Evolutionary conservation across 768 basidiomycete species (phyloP).

Genomic region (Cyathus striatus): DNA sequence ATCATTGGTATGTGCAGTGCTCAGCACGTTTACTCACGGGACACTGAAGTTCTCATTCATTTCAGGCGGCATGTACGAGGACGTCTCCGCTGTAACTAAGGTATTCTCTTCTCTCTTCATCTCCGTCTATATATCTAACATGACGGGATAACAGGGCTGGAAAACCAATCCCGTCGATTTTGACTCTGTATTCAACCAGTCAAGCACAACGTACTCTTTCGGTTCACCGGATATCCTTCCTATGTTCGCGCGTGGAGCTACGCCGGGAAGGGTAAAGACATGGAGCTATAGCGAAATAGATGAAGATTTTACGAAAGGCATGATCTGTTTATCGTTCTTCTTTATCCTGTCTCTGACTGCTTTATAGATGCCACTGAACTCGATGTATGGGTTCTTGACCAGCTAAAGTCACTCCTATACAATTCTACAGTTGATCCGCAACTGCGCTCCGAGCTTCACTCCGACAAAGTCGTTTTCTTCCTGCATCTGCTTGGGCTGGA

Average conservation of each 20-base stretch:
- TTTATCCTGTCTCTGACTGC: background rate
- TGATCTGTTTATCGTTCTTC: background rate
- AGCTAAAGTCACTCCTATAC: conserved; percentile 52
- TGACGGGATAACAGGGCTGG: conserved; percentile 55
- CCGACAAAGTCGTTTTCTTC: conserved; percentile 70
- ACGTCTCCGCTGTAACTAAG: conserved; percentile 84
- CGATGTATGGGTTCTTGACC: conserved; percentile 76
- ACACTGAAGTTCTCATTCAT: background rate
- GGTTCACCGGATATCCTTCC: conserved; percentile 87
- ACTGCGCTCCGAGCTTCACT: conserved; percentile 47
- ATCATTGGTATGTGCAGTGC: conserved; percentile 55
- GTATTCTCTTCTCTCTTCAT: conserved; percentile 29
- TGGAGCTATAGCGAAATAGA: conserved; percentile 76
- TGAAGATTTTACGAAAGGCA: conserved; percentile 86
- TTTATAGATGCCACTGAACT: conserved; percentile 65
- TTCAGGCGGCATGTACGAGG: conserved; percentile 83
- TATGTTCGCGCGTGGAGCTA: conserved; percentile 79
- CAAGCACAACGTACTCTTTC: conserved; percentile 72
- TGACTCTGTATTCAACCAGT: conserved; percentile 86
- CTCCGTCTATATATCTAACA: background rate
- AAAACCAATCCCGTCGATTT: conserved; percentile 86
- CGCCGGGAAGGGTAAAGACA: conserved; percentile 60
- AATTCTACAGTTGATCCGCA: conserved; percentile 53
- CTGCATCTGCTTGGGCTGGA: conserved; percentile 81
- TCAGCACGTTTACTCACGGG: background rate